Evolutionary conservation across 2,329 filamentous ascomycete species (phyloP).

Genomic region (Chrysoporthe cubensis): DNA sequence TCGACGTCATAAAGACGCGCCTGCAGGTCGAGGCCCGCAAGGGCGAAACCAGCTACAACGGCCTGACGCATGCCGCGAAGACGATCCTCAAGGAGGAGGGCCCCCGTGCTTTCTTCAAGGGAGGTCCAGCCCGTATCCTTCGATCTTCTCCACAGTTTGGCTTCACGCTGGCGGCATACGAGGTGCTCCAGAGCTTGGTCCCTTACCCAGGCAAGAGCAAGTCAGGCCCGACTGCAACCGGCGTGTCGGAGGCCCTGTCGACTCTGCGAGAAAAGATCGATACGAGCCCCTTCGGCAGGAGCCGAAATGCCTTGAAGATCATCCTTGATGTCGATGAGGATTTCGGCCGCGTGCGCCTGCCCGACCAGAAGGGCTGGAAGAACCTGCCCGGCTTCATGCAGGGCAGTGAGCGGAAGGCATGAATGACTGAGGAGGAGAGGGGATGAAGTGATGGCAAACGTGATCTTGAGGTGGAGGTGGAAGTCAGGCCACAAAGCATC

Average conservation of each 20-base stretch:
- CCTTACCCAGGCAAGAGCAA: conserved; percentile 73
- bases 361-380: conserved; percentile 57
- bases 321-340: conserved; percentile 93
- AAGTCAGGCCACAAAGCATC: conserved; percentile 25
- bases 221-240: conserved; percentile 56
- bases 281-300: conserved; percentile 60
- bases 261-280: conserved; percentile 65
- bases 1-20: conserved; percentile 98
- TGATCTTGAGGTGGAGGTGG: conserved; percentile 7
- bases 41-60: conserved; percentile 86
- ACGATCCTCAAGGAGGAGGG: conserved; percentile 91
- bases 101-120: conserved; percentile 97
- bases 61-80: conserved; percentile 80
- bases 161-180: conserved; percentile 94
- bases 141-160: conserved; percentile 97
- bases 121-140: conserved; percentile 91
- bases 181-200: conserved; percentile 80
- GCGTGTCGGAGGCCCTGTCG: conserved; percentile 65
- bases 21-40: conserved; percentile 97
- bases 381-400: conserved; percentile 55
- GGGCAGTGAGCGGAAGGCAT: conserved; percentile 36
- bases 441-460: conserved; percentile 11
- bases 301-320: conserved; percentile 91
- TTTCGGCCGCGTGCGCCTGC: conserved; percentile 76
- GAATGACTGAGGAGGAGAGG: conserved; percentile 1